Percentiles rank a stretch among this genome's conserved stretches.
Conservation (phyloP, 2,329 filamentous ascomycete species). For the Diaporthe eres region DNA sequence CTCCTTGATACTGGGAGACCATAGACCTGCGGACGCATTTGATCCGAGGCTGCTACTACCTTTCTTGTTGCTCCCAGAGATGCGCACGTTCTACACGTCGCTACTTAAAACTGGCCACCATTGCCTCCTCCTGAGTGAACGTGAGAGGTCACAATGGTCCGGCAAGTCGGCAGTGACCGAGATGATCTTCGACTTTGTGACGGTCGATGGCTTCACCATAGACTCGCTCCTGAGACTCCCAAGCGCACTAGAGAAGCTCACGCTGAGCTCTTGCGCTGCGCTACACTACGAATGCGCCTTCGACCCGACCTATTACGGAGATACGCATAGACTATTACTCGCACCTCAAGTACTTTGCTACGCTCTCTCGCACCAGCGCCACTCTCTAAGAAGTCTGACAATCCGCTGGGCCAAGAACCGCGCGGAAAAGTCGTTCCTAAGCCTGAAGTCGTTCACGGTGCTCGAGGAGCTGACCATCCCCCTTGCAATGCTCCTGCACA, state of each 20-base stretch:
- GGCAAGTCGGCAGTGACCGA: conserved; percentile 9
- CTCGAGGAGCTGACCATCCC: background rate
- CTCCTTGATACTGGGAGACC: background rate
- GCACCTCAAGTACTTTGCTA: background rate
- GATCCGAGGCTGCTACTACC: background rate
- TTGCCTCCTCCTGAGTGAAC: background rate
- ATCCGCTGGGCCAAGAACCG: background rate
- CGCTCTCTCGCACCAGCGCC: background rate
- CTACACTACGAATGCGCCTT: no score
- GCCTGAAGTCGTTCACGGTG: background rate
- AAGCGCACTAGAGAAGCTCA: background rate
- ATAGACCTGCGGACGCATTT: background rate
- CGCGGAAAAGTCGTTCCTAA: background rate
- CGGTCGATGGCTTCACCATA: background rate
- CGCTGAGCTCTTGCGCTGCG: background rate
- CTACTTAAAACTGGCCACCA: background rate
- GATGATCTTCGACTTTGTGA: conserved; percentile 5
- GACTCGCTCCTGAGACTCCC: background rate
- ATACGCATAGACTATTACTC: no score
- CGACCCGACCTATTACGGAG: no score
- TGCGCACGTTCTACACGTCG: background rate
- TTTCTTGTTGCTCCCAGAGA: conserved; percentile 12
- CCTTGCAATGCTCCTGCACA: background rate
- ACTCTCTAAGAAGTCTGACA: background rate
- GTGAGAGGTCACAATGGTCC: background rate